Base-by-base conservation (phyloP, 2,329 filamentous ascomycete species). In the Epichloe typhina region DNA sequence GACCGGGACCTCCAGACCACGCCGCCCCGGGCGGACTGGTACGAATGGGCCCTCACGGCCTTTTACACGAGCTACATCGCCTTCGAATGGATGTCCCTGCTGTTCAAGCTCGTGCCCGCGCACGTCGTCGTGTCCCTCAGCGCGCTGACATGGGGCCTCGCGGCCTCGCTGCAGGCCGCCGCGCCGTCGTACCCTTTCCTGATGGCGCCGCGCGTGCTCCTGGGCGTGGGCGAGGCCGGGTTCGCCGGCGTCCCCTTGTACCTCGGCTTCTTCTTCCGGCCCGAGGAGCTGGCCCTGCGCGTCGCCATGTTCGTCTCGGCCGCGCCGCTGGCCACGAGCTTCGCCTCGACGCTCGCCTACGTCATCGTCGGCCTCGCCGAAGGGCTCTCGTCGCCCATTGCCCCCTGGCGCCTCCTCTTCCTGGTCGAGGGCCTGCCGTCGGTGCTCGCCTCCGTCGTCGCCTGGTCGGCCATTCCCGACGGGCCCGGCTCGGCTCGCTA, bases 301-400 rank as follows among this genome's bases (percentile, higher is more conserved):
- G 93, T 86, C 0, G 90, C 88, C 21, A 75, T 95, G 2, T 94
- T 95, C 66, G 83, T 96, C 50, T 89, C 87, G 58, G 90, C 93
- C 56, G 89, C 89, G 1, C 79, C 79, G 1, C 74, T 95, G 4
- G 88, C 88, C 2, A 93, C 87, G 41, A 83, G 82, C 1, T 69
- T 94, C 62, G 86, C 88, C 0, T 87, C 87, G 39, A 83, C 77
- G 8, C 72, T 95, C 4, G 88, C 89, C 7, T 88, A 84, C 82
- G 61, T 82, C 21, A 91, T 95, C 54, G 77, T 89, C 47, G 81
- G 79, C 58, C 59, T 88, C 13, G 86, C 46, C 8, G 11, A 80
- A 47, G 69, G 78, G 46, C 61, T 73, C 53, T 72, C 77, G 53
- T 72, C 77, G 1, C 84, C 84, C 15, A 82, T 95, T 47, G 85